Evolutionary conservation across 495 filamentous ascomycete species (phyloP), one percentile per base, ranked within the genome.

Genomic region (Lasiosphaeria miniovina): DNA sequence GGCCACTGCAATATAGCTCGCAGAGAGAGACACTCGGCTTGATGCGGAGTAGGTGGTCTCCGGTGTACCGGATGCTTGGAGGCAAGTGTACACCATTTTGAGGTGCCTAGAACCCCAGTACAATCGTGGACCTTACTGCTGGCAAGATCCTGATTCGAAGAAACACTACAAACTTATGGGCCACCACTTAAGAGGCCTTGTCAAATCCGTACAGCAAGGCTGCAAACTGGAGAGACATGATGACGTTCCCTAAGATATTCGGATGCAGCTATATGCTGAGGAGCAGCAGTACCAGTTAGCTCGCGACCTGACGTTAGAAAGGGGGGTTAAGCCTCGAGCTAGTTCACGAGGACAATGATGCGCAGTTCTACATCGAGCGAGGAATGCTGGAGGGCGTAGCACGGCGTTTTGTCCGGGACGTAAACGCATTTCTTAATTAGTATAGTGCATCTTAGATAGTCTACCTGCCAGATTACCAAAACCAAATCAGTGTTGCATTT

Each of bases 301-400:
- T 33, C 40, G 1, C 24, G 36, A 58, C 24, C 36, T 58, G 4
- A 58, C 48, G 35, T 49, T 57, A 32, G 55, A 57, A 1, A 49
- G 45, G 36, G 55, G 55, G 3, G 40, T 57, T 57, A 33, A 57
- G n/a, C 15, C 55, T 57, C 49, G 45, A 57, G 55, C 55, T 57
- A 0, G n/a, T 58, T 58, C 15, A 58, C 32, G 9, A 58, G 36
- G 49, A 58, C 2, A 33, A 43, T 17, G 49, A 58, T 36, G 35
- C 56, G 7, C 48, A 45, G 48, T 52, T 58, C 48, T 58, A 58
- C 46, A 58, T 52, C 40, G 33, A 58, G 6, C 56, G 48, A 58
- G 33, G 48, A 15, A 35, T 58, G 49, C 36, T 58, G 15, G 49
- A 58, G 48, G 49, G 34, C 33, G 56, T 58, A 43, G 56, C 46